Conservation (phyloP, 1,284 basidiomycete species). For the Pisolithus thermaeus region DNA sequence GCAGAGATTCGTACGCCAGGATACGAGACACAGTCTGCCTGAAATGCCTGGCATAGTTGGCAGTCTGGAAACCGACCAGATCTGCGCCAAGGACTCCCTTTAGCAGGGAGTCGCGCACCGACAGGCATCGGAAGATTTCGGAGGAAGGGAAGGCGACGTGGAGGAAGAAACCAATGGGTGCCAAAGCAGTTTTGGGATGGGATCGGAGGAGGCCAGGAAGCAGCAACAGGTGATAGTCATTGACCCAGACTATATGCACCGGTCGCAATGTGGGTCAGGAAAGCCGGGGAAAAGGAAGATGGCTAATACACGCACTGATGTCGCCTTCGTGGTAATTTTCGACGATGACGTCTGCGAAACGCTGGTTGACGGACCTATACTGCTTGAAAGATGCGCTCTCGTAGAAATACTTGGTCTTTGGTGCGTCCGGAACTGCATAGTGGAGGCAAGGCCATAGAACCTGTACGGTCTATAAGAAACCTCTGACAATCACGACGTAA, state of each 20-base stretch:
- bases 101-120: slow-evolving; percentile 60
- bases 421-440: slow-evolving; percentile 81
- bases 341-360: slow-evolving; percentile 76
- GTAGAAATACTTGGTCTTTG: slow-evolving; percentile 77
- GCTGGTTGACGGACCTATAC: slow-evolving; percentile 78
- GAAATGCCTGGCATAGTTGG: slow-evolving; percentile 74
- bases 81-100: slow-evolving; percentile 72
- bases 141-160: slow-evolving; percentile 86
- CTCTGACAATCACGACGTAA: background rate
- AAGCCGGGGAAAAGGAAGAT: background rate
- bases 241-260: slow-evolving; percentile 55
- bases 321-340: slow-evolving; percentile 75
- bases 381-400: slow-evolving; percentile 74
- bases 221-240: slow-evolving; percentile 85
- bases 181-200: slow-evolving; percentile 42
- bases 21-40: slow-evolving; percentile 82
- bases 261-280: background rate
- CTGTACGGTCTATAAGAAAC: slow-evolving; percentile 22
- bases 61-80: slow-evolving; percentile 80
- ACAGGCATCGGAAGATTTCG: slow-evolving; percentile 83
- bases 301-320: slow-evolving; percentile 43
- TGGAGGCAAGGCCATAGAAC: slow-evolving; percentile 87
- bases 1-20: slow-evolving; percentile 73
- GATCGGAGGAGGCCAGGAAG: slow-evolving; percentile 70
- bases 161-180: slow-evolving; percentile 84